phyloP scores from a whole-genome alignment of 2,329 filamentous ascomycete species.

The Cryphonectria nitschkei region DNA sequence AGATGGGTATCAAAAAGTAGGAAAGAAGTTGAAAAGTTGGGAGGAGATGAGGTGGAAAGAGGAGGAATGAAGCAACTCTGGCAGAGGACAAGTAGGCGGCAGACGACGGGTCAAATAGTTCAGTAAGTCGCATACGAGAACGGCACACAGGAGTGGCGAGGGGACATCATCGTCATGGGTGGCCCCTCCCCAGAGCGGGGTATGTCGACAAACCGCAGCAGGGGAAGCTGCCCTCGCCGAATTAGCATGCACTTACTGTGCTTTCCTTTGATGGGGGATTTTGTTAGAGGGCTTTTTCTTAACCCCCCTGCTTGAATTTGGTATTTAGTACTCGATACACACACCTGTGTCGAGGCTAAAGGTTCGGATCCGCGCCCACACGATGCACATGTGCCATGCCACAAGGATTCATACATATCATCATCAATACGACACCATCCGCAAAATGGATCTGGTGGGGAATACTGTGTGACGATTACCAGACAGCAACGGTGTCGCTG shows the following conservation, averaged over 20 bases:
- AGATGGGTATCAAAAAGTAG: constrained; percentile 7
- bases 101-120: constrained; percentile 7
- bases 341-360: constrained; percentile 15
- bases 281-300: background rate
- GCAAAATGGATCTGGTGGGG: background rate
- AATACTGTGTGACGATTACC: background rate
- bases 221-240: background rate
- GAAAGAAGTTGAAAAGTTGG: background rate
- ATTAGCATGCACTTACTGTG: background rate
- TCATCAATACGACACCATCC: background rate
- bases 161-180: constrained; percentile 15
- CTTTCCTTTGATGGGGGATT: background rate
- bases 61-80: background rate
- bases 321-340: background rate
- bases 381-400: background rate
- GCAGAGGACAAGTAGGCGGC: background rate
- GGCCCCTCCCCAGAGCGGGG: constrained; percentile 23
- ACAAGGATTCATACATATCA: background rate
- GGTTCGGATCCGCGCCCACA: constrained; percentile 24
- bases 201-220: background rate
- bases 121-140: background rate
- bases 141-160: constrained; percentile 14
- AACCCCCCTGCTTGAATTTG: background rate
- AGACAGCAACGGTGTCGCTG: background rate
- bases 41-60: background rate